A percentile compares a stretch with the other conserved stretches of the same genome.
Evolutionary conservation across 1,139 yeast genomes (phyloP).

Genomic region (Chernovozyma aurita): DNA sequence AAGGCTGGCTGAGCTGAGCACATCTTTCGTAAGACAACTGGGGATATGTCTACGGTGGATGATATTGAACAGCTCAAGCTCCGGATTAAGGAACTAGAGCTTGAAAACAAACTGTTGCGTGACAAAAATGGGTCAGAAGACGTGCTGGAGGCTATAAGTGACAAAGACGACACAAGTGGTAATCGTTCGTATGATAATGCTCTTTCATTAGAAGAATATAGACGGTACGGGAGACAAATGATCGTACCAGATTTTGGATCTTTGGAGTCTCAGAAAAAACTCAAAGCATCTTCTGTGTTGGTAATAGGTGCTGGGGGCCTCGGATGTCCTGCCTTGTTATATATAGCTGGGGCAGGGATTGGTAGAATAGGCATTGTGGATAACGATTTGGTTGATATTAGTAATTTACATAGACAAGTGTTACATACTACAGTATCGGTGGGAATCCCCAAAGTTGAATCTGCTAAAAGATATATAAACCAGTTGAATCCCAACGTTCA

Average conservation of each 20-base stretch:
- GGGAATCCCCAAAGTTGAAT: conserved; percentile 71
- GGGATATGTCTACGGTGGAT: not conserved
- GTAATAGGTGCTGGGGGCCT: conserved; percentile 97
- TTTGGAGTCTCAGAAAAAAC: conserved; percentile 46
- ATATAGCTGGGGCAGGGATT: conserved; percentile 83
- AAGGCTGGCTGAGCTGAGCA: no score
- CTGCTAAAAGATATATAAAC: conserved; percentile 56
- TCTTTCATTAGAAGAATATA: conserved; percentile 62
- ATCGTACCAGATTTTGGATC: conserved; percentile 77
- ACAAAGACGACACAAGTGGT: not conserved
- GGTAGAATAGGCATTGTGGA: conserved; percentile 87
- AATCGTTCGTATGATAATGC: not conserved
- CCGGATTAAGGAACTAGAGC: conserved; percentile 3
- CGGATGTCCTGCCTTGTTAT: conserved; percentile 88
- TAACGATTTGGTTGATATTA: conserved; percentile 74
- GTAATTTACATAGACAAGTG: conserved; percentile 88
- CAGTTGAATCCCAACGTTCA: conserved; percentile 65
- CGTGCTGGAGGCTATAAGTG: not conserved
- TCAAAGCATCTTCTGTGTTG: conserved; percentile 56
- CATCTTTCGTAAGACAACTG: no score
- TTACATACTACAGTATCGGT: conserved; percentile 65
- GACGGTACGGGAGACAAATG: conserved; percentile 92
- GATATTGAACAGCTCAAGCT: conserved; percentile 1
- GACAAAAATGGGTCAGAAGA: not conserved
- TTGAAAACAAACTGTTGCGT: not conserved